phyloP scores from a whole-genome alignment of 305 asterid species.

The Plantago coronopus region DNA sequence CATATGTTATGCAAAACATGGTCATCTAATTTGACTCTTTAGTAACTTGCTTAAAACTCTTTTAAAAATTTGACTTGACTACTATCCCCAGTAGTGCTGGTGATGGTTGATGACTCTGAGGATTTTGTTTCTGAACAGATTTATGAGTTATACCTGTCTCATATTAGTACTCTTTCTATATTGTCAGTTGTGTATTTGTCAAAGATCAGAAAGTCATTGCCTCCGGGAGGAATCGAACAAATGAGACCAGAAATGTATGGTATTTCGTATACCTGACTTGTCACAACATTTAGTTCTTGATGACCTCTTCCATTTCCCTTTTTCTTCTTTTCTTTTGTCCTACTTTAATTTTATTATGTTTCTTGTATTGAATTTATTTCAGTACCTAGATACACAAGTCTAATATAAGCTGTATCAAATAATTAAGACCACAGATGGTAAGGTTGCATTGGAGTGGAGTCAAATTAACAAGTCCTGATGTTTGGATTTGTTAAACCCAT shows the following conservation, averaged over 20 bases:
- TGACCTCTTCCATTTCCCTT: background rate
- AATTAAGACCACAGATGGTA: background rate
- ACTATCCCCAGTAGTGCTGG: conserved; percentile 5
- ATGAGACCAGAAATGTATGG: conserved; percentile 66
- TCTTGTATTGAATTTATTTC: background rate
- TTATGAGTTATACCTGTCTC: conserved; percentile 12
- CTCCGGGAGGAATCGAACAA: conserved; percentile 71
- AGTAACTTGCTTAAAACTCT: conserved; percentile 13
- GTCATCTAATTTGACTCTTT: conserved; percentile 2
- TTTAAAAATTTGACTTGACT: conserved; percentile 3
- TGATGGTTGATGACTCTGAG: conserved; percentile 17
- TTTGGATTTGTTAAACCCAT: no score
- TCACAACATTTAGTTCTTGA: background rate
- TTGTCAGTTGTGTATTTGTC: conserved; percentile 55
- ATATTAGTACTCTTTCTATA: conserved; percentile 19
- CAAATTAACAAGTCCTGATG: no score
- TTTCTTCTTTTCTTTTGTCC: background rate
- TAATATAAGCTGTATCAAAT: conserved; percentile 8
- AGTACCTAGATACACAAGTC: conserved; percentile 1
- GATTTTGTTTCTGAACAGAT: conserved; percentile 15
- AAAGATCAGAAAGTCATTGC: conserved; percentile 67
- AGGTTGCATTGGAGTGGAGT: no score
- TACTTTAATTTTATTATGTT: conserved; percentile 1
- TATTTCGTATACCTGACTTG: conserved; percentile 7
- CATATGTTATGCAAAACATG: conserved; percentile 7